phyloP scores from a whole-genome alignment of 2,329 filamentous ascomycete genomes.

The Fusarium anguioides region DNA sequence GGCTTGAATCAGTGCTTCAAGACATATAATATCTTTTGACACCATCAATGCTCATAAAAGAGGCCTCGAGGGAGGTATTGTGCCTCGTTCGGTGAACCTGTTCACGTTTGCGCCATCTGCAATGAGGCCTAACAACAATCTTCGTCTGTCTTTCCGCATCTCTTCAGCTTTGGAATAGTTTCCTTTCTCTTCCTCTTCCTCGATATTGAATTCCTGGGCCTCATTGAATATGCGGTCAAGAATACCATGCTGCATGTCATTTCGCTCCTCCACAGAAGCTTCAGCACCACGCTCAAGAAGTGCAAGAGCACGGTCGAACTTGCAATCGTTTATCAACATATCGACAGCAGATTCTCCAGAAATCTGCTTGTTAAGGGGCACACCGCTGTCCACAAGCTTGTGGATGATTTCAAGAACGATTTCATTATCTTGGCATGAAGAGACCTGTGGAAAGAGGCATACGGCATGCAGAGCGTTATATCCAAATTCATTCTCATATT shows the following conservation, averaged over 20 bases:
- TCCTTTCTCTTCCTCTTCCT: background rate
- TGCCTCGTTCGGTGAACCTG: background rate
- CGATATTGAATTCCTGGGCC: background rate
- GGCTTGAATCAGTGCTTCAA: conserved; percentile 3
- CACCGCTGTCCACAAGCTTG: background rate
- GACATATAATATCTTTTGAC: background rate
- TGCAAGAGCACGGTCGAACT: background rate
- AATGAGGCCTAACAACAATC: background rate
- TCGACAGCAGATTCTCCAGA: background rate
- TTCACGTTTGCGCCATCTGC: background rate
- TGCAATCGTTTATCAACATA: background rate
- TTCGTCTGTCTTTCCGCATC: background rate
- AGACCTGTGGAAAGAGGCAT: no score
- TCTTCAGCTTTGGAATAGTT: background rate
- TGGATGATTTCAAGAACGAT: background rate
- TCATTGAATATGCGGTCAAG: background rate
- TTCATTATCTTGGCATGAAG: background rate
- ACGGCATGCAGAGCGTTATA: background rate
- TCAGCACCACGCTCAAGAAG: conserved; percentile 5
- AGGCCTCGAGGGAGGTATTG: background rate
- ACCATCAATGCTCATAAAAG: background rate
- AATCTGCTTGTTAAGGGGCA: background rate
- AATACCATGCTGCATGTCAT: background rate
- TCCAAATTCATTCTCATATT: background rate
- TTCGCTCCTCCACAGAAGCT: background rate